Evolutionary conservation across 2,329 filamentous ascomycete genomes (phyloP).

Genomic region (Trichoderma sp.): DNA sequence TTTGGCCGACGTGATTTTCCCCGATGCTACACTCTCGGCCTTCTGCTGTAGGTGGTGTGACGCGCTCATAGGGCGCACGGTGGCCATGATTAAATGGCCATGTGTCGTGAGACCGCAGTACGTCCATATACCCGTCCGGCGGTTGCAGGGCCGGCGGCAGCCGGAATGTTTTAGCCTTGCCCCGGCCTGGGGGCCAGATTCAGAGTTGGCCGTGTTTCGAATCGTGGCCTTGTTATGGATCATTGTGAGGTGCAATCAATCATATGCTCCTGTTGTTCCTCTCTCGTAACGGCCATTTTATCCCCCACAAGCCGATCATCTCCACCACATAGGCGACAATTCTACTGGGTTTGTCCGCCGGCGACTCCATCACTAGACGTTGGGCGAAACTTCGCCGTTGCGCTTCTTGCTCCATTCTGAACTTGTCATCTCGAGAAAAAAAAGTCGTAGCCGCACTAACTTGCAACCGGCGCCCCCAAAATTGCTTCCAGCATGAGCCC

Average conservation of each 20-base stretch:
- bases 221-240: background rate
- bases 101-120: background rate
- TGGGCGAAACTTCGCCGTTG: slow-evolving; percentile 16
- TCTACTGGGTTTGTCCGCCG: background rate
- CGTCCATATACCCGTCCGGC: background rate
- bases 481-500: slow-evolving; percentile 6
- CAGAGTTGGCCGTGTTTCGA: slow-evolving; percentile 6
- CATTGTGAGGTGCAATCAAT: background rate
- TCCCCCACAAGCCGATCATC: background rate
- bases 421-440: background rate
- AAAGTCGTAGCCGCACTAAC: background rate
- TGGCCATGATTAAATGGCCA: background rate
- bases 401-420: background rate
- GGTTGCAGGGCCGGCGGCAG: background rate
- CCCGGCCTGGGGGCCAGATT: background rate
- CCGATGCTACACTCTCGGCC: background rate
- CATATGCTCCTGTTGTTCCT: background rate
- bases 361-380: slow-evolving; percentile 6
- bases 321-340: slow-evolving; percentile 13
- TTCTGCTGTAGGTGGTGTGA: slow-evolving; percentile 3
- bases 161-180: slow-evolving; percentile 2
- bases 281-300: background rate
- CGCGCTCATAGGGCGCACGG: background rate
- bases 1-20: slow-evolving; percentile 10
- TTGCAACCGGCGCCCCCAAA: slow-evolving; percentile 8